These are phyloP conservation scores for Yarrowia phangngaensis DNA, from an alignment of 805 yeast species.

Conservation along the genomic window DNA sequence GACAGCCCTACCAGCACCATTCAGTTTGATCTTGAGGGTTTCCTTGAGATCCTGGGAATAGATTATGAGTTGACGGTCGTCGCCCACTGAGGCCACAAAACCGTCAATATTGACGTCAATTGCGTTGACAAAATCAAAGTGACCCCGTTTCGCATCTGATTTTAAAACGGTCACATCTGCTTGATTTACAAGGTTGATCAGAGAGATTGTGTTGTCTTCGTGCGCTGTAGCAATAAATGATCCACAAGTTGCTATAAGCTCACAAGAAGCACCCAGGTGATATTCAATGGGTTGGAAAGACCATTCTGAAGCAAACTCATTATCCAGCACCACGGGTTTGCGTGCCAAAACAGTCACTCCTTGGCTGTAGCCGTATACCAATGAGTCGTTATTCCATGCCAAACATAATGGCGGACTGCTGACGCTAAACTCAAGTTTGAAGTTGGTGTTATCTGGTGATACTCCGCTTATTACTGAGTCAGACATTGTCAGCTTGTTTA, in stretches of 20 bases:
- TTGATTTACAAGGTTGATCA: conserved; percentile 24
- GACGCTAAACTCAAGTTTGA: conserved; percentile 1
- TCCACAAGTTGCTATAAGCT: conserved; percentile 26
- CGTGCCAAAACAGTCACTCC: conserved; percentile 10
- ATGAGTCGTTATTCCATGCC: conserved; percentile 4
- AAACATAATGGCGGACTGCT: background rate
- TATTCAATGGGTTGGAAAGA: background rate
- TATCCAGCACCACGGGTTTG: background rate
- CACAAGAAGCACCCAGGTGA: conserved; percentile 30
- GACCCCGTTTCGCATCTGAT: conserved; percentile 28
- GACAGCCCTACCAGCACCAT: conserved; percentile 35
- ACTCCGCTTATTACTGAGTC: conserved; percentile 4
- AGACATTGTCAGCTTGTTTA: no score
- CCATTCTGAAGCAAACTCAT: conserved; percentile 18
- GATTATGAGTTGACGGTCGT: conserved; percentile 37
- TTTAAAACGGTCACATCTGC: conserved; percentile 17
- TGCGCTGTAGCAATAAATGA: conserved; percentile 32
- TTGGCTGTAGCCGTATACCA: conserved; percentile 5
- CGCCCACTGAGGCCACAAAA: conserved; percentile 37
- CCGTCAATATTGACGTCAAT: conserved; percentile 39
- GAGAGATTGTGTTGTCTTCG: conserved; percentile 31
- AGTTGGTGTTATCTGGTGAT: background rate
- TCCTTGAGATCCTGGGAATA: conserved; percentile 26
- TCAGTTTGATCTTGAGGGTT: conserved; percentile 28
- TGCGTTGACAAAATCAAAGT: conserved; percentile 35